These are phyloP conservation scores for Thuidium tamariscinum DNA, from an alignment of 225 moss, liverwort and hornwort species.

Conservation along the genomic window DNA sequence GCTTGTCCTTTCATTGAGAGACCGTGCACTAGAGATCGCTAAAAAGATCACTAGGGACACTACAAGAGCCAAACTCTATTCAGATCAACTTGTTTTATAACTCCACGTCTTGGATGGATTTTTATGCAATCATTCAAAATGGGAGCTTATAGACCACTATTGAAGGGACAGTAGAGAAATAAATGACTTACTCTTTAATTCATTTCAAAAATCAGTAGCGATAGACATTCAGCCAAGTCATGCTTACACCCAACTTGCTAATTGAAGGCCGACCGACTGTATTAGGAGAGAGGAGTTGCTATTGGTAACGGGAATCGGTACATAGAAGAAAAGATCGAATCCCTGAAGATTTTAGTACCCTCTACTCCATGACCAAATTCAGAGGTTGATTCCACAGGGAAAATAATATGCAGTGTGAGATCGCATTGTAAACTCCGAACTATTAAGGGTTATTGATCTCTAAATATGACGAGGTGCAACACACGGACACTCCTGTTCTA, in stretches of 20 bases:
- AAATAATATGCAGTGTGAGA: neutral
- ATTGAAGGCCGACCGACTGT: neutral
- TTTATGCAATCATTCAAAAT: neutral
- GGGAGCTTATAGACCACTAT: neutral
- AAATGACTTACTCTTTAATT: neutral
- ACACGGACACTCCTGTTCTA: neutral
- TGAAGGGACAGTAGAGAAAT: neutral
- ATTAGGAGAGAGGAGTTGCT: neutral
- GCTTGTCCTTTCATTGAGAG: neutral
- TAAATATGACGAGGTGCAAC: neutral
- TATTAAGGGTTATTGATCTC: no score
- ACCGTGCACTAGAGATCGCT: neutral
- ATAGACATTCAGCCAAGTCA: neutral
- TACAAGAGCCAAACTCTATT: neutral
- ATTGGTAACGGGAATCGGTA: neutral
- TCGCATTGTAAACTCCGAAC: neutral
- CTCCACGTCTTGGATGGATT: neutral
- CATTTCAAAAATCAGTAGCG: neutral
- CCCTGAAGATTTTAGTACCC: neutral
- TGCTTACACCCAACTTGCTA: neutral
- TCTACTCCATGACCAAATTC: neutral
- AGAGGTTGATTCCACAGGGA: neutral
- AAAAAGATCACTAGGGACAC: neutral
- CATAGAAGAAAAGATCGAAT: neutral
- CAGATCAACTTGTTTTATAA: neutral